Conservation (phyloP, 768 basidiomycete genomes). For the Hortiboletus flavorubellus region DNA sequence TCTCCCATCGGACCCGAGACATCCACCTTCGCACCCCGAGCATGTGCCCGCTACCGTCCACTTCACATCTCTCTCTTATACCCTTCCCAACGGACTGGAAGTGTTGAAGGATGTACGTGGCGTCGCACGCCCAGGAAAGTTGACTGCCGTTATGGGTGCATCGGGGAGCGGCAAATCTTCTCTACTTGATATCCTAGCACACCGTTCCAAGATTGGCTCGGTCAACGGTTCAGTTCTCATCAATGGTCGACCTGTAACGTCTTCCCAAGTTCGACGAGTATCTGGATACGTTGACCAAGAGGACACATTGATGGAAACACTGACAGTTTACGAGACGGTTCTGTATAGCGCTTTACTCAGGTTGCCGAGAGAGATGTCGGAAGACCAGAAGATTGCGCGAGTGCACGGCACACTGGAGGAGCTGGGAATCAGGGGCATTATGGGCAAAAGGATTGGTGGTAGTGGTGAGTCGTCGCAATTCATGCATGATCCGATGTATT, state of each 20-base stretch:
- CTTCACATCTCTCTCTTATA: constrained; percentile 82
- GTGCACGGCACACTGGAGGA: constrained; percentile 97
- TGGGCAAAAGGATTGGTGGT: constrained; percentile 86
- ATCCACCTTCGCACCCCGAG: constrained; percentile 60
- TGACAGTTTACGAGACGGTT: constrained; percentile 98
- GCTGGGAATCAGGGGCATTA: constrained; percentile 87
- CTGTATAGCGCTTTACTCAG: constrained; percentile 89
- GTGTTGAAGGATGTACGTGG: constrained; percentile 85
- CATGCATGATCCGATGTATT: not conserved
- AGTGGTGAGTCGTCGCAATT: constrained; percentile 52
- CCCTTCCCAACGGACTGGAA: constrained; percentile 51
- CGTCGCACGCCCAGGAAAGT: constrained; percentile 79
- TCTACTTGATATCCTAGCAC: constrained; percentile 91
- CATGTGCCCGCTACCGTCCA: constrained; percentile 94
- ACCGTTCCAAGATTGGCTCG: constrained; percentile 79
- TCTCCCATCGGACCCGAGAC: constrained; percentile 76
- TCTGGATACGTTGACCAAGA: constrained; percentile 98
- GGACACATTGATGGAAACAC: constrained; percentile 93
- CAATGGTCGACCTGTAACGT: constrained; percentile 76
- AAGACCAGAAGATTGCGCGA: constrained; percentile 91
- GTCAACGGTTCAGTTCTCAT: constrained; percentile 75
- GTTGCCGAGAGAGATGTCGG: constrained; percentile 91
- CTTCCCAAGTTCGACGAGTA: constrained; percentile 77
- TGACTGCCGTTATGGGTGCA: constrained; percentile 96
- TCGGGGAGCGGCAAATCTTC: constrained; percentile 97